Evolutionary conservation across 306 rosid species (phyloP).

Genomic region (Oemleria cerasiformis): DNA sequence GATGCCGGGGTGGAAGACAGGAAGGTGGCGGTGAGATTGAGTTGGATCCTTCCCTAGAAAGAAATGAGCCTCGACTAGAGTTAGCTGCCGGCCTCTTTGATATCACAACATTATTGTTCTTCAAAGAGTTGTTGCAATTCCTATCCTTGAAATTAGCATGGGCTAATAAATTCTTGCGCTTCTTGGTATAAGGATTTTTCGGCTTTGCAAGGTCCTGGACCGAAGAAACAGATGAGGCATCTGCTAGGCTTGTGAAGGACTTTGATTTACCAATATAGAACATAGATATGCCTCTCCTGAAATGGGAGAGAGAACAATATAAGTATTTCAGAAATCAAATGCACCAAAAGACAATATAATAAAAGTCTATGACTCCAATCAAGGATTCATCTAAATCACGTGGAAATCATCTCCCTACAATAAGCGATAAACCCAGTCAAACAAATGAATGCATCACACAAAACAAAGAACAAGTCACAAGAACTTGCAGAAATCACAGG

Average conservation of each 20-base stretch:
- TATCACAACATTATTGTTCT: slow-evolving; percentile 35
- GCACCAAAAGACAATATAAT: not conserved
- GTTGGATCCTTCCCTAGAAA: slow-evolving; percentile 37
- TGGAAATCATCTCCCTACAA: not conserved
- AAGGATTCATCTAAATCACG: not conserved
- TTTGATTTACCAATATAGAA: slow-evolving; percentile 88
- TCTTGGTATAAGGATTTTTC: slow-evolving; percentile 69
- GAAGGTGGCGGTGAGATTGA: slow-evolving; percentile 42
- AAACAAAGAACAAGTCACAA: not conserved
- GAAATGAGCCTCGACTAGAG: slow-evolving; percentile 38
- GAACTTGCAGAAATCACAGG: not conserved
- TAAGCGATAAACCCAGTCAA: not conserved
- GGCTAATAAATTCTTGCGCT: slow-evolving; percentile 65
- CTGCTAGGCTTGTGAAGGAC: slow-evolving; percentile 82
- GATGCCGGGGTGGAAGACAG: slow-evolving; percentile 70
- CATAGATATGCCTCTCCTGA: slow-evolving; percentile 87
- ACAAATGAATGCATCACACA: not conserved
- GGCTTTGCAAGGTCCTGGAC: slow-evolving; percentile 69
- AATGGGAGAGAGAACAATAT: slow-evolving; percentile 10
- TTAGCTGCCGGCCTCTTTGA: slow-evolving; percentile 50
- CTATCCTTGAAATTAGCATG: slow-evolving; percentile 32
- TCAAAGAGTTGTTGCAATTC: slow-evolving; percentile 36
- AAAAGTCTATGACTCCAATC: too few species aligned
- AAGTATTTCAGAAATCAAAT: not conserved
- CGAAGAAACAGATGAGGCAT: slow-evolving; percentile 42